phyloP scores from a whole-genome alignment of 2,329 filamentous ascomycete genomes.

The Ceratocystis huliohia region DNA sequence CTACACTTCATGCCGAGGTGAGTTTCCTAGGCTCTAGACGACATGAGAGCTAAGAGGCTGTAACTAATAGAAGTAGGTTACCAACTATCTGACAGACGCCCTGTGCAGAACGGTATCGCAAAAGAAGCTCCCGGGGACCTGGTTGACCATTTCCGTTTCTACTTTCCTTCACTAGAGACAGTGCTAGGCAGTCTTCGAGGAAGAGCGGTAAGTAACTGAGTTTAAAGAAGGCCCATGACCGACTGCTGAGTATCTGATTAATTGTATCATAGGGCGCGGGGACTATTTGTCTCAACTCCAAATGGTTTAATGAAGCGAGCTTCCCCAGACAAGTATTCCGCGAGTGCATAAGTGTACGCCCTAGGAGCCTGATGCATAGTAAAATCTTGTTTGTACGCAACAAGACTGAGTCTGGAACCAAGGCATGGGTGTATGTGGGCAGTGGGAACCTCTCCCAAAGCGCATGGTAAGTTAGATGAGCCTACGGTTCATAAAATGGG shows the following conservation, averaged over 20 bases:
- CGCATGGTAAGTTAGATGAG: conserved; percentile 55
- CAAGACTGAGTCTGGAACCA: conserved; percentile 22
- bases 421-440: conserved; percentile 72
- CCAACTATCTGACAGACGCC: conserved; percentile 32
- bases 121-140: conserved; percentile 22
- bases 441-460: conserved; percentile 88
- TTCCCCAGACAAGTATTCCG: conserved; percentile 64
- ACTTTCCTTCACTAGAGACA: conserved; percentile 66
- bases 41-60: background rate
- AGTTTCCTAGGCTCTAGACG: conserved; percentile 14
- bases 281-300: conserved; percentile 65
- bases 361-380: conserved; percentile 72
- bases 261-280: conserved; percentile 50
- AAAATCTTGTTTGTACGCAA: conserved; percentile 52
- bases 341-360: conserved; percentile 60
- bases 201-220: conserved; percentile 34
- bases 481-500: no score
- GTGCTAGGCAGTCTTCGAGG: conserved; percentile 54
- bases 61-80: conserved; percentile 5
- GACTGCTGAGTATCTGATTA: background rate
- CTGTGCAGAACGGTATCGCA: conserved; percentile 25
- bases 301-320: conserved; percentile 54
- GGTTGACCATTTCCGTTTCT: conserved; percentile 52
- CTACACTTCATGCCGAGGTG: conserved; percentile 45
- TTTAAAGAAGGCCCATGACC: background rate